phyloP scores from a whole-genome alignment of 495 filamentous ascomycete species.

The Aspergillus campestris region DNA sequence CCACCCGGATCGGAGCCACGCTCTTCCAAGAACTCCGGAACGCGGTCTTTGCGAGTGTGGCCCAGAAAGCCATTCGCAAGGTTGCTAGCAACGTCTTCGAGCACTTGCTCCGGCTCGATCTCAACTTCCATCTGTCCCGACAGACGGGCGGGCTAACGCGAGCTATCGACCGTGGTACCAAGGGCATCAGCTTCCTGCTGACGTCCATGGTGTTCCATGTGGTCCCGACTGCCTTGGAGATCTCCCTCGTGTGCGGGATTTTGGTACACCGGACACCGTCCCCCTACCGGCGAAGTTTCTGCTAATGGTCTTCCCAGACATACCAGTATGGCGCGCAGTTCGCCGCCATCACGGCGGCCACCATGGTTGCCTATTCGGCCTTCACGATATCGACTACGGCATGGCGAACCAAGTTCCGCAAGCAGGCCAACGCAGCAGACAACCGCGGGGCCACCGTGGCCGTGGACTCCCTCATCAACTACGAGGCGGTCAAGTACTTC shows the following conservation, averaged over 20 bases:
- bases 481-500: constrained; percentile 99
- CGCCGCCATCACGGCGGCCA: constrained; percentile 80
- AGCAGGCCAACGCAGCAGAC: constrained; percentile 90
- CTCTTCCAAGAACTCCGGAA: constrained; percentile 88
- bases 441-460: constrained; percentile 93
- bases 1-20: constrained; percentile 76
- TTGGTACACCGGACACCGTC: constrained; percentile 35
- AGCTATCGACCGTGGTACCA: constrained; percentile 93
- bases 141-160: constrained; percentile 92
- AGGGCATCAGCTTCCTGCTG: constrained; percentile 93
- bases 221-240: constrained; percentile 87
- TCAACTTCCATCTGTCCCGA: constrained; percentile 87
- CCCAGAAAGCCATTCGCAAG: constrained; percentile 87
- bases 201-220: constrained; percentile 99
- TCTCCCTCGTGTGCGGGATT: constrained; percentile 90
- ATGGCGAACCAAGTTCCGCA: constrained; percentile 94
- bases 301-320: constrained; percentile 45
- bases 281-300: background rate
- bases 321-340: constrained; percentile 92
- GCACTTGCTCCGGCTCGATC: constrained; percentile 78
- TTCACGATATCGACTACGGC: constrained; percentile 95
- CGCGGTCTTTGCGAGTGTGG: constrained; percentile 92
- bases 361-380: constrained; percentile 87
- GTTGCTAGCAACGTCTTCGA: constrained; percentile 90
- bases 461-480: constrained; percentile 95